A percentile compares a stretch with the other conserved stretches of the same genome.
These are phyloP conservation scores for Umbelopsis vinacea DNA, from an alignment of 192 early-diverging fungal genomes.

Conservation along the genomic window DNA sequence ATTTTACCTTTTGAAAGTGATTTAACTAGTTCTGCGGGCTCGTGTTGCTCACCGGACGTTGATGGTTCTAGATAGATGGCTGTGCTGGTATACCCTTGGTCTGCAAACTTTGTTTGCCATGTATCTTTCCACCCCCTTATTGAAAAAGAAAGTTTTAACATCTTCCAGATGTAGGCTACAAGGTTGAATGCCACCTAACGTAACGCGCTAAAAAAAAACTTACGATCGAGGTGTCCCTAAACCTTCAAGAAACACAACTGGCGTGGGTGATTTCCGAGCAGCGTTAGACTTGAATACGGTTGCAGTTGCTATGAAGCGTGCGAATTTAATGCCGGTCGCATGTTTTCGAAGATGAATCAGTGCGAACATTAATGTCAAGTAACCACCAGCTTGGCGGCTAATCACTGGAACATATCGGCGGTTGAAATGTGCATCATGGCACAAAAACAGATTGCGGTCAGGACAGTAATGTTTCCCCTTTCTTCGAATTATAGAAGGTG, in stretches of 20 bases:
- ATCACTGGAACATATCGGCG: too few species aligned
- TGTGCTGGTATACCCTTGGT: slow-evolving; percentile 46
- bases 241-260: slow-evolving; percentile 4
- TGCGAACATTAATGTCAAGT: background rate
- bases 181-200: too few species aligned
- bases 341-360: background rate
- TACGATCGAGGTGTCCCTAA: background rate
- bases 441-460: too few species aligned
- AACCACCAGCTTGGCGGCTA: background rate
- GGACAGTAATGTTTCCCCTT: too few species aligned
- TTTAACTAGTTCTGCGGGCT: background rate
- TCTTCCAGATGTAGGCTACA: too few species aligned
- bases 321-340: background rate
- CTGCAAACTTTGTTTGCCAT: slow-evolving; percentile 41
- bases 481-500: too few species aligned
- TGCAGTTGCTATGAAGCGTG: background rate
- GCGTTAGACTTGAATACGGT: background rate
- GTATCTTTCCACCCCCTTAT: slow-evolving; percentile 28
- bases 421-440: too few species aligned
- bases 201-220: background rate
- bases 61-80: slow-evolving; percentile 34
- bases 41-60: background rate
- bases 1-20: slow-evolving; percentile 17
- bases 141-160: background rate
- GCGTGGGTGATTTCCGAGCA: background rate